These are phyloP conservation scores for Plasmodium ovale DNA, from an alignment of 169 alveolate species.

Conservation along the genomic window DNA sequence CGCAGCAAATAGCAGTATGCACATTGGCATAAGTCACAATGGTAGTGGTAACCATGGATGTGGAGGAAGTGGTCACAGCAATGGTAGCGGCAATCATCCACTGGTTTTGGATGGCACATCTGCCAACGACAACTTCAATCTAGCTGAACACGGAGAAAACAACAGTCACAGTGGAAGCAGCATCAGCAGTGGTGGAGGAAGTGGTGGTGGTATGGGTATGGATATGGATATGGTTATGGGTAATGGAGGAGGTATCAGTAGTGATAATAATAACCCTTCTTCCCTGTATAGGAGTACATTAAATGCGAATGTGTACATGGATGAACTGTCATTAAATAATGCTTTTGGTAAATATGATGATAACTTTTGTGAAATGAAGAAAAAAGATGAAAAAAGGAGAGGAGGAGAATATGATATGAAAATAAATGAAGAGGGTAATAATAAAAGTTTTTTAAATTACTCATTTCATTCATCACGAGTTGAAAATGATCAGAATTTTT, in stretches of 20 bases:
- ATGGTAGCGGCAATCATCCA: not conserved
- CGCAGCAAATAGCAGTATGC: not conserved
- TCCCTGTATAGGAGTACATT: constrained; percentile 1
- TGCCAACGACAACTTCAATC: not conserved
- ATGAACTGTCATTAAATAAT: not conserved
- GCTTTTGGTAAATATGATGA: constrained; percentile 8
- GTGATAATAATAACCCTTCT: not conserved
- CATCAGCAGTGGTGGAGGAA: not conserved
- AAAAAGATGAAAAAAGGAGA: constrained; percentile 2
- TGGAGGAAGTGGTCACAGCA: not conserved
- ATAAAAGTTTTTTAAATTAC: constrained; percentile 25
- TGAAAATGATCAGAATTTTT: constrained; percentile 45
- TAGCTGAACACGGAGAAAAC: not conserved
- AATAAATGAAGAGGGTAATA: constrained; percentile 8
- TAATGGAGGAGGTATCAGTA: not conserved
- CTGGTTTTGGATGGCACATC: not conserved
- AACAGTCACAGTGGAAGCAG: not conserved
- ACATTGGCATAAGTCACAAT: not conserved
- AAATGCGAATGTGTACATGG: constrained; percentile 1
- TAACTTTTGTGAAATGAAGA: not conserved
- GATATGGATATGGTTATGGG: no score
- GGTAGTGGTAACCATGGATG: not conserved
- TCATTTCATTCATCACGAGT: constrained; percentile 28
- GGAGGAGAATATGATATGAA: not conserved
- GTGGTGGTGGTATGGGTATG: no score